Base-by-base conservation (phyloP, 2,329 filamentous ascomycete genomes). In the Ophiostoma populinum region DNA sequence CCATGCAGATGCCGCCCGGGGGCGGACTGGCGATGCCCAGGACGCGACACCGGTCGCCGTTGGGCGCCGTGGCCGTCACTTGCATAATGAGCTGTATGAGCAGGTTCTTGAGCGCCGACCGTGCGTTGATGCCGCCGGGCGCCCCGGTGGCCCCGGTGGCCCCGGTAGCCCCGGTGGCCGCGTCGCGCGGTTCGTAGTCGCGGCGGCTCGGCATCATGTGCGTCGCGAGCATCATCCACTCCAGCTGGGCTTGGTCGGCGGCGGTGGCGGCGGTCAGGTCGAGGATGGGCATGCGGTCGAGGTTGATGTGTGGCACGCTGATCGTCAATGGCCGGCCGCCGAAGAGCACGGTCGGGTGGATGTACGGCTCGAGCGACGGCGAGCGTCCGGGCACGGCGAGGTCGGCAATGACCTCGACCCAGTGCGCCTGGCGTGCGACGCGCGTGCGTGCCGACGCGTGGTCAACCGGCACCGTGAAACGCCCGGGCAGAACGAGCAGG, bases 261-360 rank as follows among this genome's bases (percentile, higher is more conserved):
- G 55, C 57, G 4, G 53, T 46, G 7, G 61, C 47, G 2, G 50
- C 54, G 3, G 48, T 44, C 5, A 62, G 13, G 20, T 61, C 51
- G 16, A 65, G 42, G 18, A 61, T 54, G 0, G 63, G 59, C 2
- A 66, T 50, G 3, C 38, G 49, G 37, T 63, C 55, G n/a, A 67
- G 52, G 38, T 58, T 62, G 13, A 65, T 20, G 37, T 61, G 52
- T 0, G 56, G 51, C 11, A 52, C 47, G 40, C 59, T 62, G 17
- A 61, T 40, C 1, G 52, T 46, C 3, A 50, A 47, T 0, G 62
- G 62, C 2, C 54, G 26, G 2, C 45, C 39, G 4, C 15, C 32
- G 10, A 43, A 41, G 3, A 60, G 43, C 3, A 37, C 38, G 1
- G 48, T 45, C 0, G 61, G 61, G 30, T 53, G 59, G 7, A 63